phyloP scores from a whole-genome alignment of 768 basidiomycete genomes.

The Psilocybe cyanescens region DNA sequence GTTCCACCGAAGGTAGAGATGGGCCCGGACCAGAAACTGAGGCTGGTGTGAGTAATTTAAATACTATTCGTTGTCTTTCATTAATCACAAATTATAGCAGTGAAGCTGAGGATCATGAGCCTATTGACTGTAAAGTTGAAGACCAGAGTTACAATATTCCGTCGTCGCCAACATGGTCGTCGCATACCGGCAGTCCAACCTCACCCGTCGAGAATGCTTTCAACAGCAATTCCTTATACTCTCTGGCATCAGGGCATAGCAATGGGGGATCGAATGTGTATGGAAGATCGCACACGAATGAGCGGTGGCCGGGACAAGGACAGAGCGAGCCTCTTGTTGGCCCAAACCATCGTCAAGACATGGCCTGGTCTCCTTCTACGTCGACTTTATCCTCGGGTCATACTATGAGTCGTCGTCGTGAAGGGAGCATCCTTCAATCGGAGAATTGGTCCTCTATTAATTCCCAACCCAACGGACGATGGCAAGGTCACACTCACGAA shows the following conservation, averaged over 20 bases:
- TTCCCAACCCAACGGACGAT: constrained; percentile 37
- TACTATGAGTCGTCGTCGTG: constrained; percentile 34
- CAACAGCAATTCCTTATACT: constrained; percentile 34
- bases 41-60: constrained; percentile 58
- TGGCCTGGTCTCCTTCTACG: constrained; percentile 25
- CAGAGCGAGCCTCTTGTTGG: constrained; percentile 22
- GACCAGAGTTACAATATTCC: constrained; percentile 46
- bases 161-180: constrained; percentile 41
- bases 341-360: constrained; percentile 29
- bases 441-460: constrained; percentile 41
- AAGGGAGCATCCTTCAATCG: constrained; percentile 31
- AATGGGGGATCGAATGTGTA: constrained; percentile 27
- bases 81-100: constrained; percentile 29
- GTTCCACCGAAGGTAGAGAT: constrained; percentile 82
- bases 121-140: constrained; percentile 52
- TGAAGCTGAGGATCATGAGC: constrained; percentile 49
- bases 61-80: constrained; percentile 1
- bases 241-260: constrained; percentile 27
- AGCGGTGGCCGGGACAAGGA: constrained; percentile 34
- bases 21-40: constrained; percentile 67
- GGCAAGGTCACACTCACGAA: constrained; percentile 40
- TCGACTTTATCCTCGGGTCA: constrained; percentile 26
- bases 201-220: constrained; percentile 42
- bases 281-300: constrained; percentile 25
- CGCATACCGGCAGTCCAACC: constrained; percentile 31